Base-by-base conservation (phyloP, 2,329 filamentous ascomycete genomes). In the Thelonectria blattea region DNA sequence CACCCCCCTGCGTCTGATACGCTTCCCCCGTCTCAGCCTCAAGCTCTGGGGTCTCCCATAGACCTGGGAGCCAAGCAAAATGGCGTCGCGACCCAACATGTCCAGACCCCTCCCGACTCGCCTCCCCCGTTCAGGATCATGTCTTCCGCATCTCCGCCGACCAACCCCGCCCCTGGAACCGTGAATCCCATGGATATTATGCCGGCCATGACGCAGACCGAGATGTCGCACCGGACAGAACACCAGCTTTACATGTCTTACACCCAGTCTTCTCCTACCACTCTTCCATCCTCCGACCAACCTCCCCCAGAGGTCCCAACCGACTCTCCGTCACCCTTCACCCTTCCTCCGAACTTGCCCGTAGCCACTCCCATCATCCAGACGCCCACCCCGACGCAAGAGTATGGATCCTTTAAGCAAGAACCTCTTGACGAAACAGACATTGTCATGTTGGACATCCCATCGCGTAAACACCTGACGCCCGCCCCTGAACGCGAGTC, bases 141-240 rank as follows among this genome's bases (percentile, higher is more conserved):
- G 52, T 57, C 65, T 8, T 71, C 71, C 22, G 68, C 74, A 50
- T 72, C 71, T 18, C 71, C 75, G 46, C 71, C 76, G 12, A 55
- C 58, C 5, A 65, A 75, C 49, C 74, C 80, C 37, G 74, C 77
- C 2, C 78, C 79, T 3, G 80, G 80, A 34, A 84, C 81, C 4
- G 81, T 82, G 10, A 84, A 84, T 42, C 82, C 82, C 0, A 83
- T 83, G 78, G 80, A 83, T 50, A 79, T 85, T 30, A 84, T 83
- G 82, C 79, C 77, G 5, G 72, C 77, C 3, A 74, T 73, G 15
- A 77, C 76, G 3, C 70, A 78, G 59, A 72, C 72, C 8, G 77
- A 79, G 59, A 58, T 74, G 27, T 76, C 73, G 71, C 71, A 78
- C 52, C 68, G 72, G 37, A 77, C 73, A 15, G 76, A 78, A 60